phyloP scores from a whole-genome alignment of 768 basidiomycete species.

The Cantharellus cinnabarinus region DNA sequence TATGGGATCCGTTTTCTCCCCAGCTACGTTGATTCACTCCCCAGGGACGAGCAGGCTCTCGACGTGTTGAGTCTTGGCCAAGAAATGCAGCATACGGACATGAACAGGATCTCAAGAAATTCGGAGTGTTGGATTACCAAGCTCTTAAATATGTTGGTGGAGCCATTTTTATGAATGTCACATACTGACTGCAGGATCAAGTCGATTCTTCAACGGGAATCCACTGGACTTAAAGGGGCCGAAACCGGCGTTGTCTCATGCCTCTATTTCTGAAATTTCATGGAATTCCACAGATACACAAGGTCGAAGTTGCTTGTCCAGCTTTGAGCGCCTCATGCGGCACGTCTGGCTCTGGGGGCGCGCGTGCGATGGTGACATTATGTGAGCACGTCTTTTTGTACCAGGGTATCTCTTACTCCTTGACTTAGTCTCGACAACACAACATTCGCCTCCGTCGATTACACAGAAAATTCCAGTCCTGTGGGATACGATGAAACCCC shows the following conservation, averaged over 20 bases:
- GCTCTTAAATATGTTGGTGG: not conserved
- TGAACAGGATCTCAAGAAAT: not conserved
- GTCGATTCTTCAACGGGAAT: not conserved
- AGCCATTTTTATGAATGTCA: not conserved
- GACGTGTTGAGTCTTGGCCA: not conserved
- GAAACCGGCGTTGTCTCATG: not conserved
- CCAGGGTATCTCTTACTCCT: not conserved
- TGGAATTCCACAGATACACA: not conserved
- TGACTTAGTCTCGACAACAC: not conserved
- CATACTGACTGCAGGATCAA: not conserved
- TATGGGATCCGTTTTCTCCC: not conserved
- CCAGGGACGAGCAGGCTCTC: not conserved
- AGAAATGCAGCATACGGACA: not conserved
- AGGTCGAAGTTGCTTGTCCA: not conserved
- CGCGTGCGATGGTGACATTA: not conserved
- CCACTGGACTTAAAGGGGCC: not conserved
- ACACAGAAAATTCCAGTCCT: not conserved
- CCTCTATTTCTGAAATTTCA: not conserved
- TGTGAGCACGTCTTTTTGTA: not conserved
- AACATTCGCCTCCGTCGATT: not conserved
- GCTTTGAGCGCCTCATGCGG: not conserved
- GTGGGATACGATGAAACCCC: not conserved
- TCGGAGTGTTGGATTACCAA: not conserved
- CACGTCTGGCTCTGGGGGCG: not conserved
- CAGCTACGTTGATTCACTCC: not conserved